Conservation (phyloP, 768 basidiomycete genomes). For the Rhodotorula diobovata region DNA sequence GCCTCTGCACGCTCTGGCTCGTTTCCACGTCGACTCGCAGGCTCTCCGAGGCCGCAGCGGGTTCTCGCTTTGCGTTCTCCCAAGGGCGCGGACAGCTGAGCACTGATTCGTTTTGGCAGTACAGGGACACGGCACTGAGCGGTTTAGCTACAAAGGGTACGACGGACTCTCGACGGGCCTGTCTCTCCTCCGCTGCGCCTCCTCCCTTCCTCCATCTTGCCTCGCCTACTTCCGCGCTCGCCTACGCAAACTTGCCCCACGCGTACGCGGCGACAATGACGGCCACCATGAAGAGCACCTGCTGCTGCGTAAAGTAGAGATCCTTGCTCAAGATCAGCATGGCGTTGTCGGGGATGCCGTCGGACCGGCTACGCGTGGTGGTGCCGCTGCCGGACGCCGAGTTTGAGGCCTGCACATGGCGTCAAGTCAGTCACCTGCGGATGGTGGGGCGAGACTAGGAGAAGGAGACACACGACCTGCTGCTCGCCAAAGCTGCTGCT, state of each 20-base stretch:
- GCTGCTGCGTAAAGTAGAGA: conserved; percentile 36
- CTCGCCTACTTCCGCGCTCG: neutral
- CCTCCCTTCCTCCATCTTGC: neutral
- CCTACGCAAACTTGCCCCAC: neutral
- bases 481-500: too few species aligned
- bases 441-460: too few species aligned
- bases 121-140: too few species aligned
- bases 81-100: too few species aligned
- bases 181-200: neutral
- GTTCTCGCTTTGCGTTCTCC: too few species aligned
- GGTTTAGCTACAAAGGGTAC: neutral
- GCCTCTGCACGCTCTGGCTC: too few species aligned
- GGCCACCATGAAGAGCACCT: conserved; percentile 17
- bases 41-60: too few species aligned
- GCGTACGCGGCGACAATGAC: conserved; percentile 14
- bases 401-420: neutral
- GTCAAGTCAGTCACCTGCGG: neutral
- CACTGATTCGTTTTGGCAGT: neutral
- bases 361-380: neutral
- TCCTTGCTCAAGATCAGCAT: conserved; percentile 37
- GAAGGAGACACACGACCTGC: neutral
- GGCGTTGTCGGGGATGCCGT: conserved; percentile 21
- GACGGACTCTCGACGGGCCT: too few species aligned
- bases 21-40: too few species aligned
- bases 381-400: neutral